Evolutionary conservation across 2,329 filamentous ascomycete genomes (phyloP).

Genomic region (Camillea tinctor): DNA sequence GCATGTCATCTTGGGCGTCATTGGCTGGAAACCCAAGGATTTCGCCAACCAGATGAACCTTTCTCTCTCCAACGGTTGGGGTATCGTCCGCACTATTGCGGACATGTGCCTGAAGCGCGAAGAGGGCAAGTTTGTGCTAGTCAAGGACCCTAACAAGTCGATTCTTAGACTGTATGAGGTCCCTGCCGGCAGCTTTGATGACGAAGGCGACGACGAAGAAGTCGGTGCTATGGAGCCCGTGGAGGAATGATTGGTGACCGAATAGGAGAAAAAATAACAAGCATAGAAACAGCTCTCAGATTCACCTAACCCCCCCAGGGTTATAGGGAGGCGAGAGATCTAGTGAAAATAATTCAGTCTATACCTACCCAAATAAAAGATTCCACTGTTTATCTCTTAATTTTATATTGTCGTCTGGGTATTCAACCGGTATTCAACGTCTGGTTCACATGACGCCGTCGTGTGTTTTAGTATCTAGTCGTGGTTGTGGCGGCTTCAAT

Average conservation of each 20-base stretch:
- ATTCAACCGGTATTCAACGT: too few relatives aligned
- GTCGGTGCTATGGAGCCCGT: constrained; percentile 49
- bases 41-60: constrained; percentile 98
- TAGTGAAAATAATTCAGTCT: neutral
- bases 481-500: too few relatives aligned
- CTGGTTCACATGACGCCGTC: too few relatives aligned
- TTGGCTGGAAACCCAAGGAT: constrained; percentile 97
- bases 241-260: constrained; percentile 30
- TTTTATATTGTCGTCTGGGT: too few relatives aligned
- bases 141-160: constrained; percentile 95
- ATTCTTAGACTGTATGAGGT: constrained; percentile 93
- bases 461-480: too few relatives aligned
- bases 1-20: constrained; percentile 91
- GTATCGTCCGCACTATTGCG: constrained; percentile 95
- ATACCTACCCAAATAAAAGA: neutral
- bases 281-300: too few relatives aligned
- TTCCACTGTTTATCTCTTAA: too few relatives aligned
- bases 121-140: constrained; percentile 78
- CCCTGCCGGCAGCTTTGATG: constrained; percentile 83
- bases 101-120: constrained; percentile 84
- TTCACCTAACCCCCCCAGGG: too few relatives aligned
- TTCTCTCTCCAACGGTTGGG: constrained; percentile 95
- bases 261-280: neutral
- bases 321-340: neutral
- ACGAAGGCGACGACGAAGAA: constrained; percentile 73